Percentiles rank a stretch among this genome's conserved stretches.
phyloP scores from a whole-genome alignment of 2,329 filamentous ascomycete genomes.

The Aphanocladium album region DNA sequence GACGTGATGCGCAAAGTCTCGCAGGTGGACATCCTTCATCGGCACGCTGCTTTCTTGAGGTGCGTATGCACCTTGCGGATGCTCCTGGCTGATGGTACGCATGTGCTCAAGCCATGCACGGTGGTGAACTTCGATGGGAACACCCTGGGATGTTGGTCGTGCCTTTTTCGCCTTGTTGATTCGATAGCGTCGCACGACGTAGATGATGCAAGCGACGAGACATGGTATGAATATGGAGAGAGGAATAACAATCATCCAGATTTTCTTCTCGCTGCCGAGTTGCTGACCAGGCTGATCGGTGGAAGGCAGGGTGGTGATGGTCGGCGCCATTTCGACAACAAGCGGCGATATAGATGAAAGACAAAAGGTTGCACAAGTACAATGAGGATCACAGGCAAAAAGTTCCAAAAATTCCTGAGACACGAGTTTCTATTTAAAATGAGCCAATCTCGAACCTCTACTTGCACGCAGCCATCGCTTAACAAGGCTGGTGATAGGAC shows the following conservation, averaged over 20 bases:
- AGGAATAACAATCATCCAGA: not conserved
- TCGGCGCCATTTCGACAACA: not conserved
- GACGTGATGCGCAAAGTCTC: not conserved
- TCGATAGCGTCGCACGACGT: not conserved
- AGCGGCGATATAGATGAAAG: not conserved
- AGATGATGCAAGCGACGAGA: not conserved
- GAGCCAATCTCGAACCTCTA: not conserved
- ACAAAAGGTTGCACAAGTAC: not conserved
- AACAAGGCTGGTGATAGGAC: not conserved
- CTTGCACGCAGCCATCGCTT: not conserved
- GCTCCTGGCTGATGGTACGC: not conserved
- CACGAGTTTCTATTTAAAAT: not conserved
- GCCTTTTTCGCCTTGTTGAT: not conserved
- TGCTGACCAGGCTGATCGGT: not conserved
- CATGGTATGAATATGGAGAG: not conserved
- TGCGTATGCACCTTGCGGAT: too few relatives aligned
- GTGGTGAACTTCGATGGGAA: not conserved
- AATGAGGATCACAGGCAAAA: not conserved
- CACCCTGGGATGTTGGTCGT: not conserved
- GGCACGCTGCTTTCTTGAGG: not conserved
- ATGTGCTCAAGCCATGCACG: not conserved
- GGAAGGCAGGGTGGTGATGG: not conserved
- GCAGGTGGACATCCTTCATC: not conserved
- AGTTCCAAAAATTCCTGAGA: not conserved
- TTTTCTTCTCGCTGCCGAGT: conserved; percentile 1